A percentile compares a stretch with the other conserved stretches of the same genome.
phyloP scores from a whole-genome alignment of 305 asterid genomes.

The Fraxinus greggii region DNA sequence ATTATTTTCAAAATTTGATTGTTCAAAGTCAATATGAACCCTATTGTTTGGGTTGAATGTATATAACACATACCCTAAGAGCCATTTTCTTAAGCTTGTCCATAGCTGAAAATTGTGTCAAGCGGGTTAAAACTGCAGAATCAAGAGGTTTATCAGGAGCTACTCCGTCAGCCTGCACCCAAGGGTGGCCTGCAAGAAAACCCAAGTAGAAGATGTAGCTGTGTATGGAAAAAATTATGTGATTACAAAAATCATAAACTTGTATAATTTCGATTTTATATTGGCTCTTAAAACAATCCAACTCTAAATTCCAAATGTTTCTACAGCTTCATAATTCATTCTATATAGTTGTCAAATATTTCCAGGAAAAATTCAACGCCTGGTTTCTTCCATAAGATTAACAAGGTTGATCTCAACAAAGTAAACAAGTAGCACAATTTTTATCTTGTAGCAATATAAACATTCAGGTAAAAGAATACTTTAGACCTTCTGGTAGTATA shows the following conservation, averaged over 20 bases:
- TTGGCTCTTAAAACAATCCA: background rate
- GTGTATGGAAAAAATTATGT: background rate
- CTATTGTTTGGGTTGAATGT: background rate
- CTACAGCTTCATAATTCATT: background rate
- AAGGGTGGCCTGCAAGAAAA: slow-evolving; percentile 59
- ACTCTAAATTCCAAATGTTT: background rate
- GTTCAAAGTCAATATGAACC: background rate
- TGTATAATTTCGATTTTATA: background rate
- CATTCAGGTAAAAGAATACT: background rate
- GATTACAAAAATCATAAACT: background rate
- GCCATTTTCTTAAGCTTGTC: slow-evolving; percentile 77
- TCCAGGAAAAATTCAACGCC: background rate
- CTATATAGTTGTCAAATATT: background rate
- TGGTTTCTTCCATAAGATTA: background rate
- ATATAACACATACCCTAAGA: slow-evolving; percentile 46
- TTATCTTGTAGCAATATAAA: background rate
- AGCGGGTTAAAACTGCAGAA: slow-evolving; percentile 60
- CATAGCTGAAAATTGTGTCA: slow-evolving; percentile 70
- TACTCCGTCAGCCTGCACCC: slow-evolving; percentile 63
- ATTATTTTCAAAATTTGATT: background rate
- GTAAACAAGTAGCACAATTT: background rate
- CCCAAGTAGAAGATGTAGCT: background rate
- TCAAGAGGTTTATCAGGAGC: slow-evolving; percentile 79
- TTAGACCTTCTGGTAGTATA: background rate
- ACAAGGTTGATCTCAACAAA: background rate